phyloP scores from a whole-genome alignment of 495 filamentous ascomycete genomes.

The Penicillium steckii region DNA sequence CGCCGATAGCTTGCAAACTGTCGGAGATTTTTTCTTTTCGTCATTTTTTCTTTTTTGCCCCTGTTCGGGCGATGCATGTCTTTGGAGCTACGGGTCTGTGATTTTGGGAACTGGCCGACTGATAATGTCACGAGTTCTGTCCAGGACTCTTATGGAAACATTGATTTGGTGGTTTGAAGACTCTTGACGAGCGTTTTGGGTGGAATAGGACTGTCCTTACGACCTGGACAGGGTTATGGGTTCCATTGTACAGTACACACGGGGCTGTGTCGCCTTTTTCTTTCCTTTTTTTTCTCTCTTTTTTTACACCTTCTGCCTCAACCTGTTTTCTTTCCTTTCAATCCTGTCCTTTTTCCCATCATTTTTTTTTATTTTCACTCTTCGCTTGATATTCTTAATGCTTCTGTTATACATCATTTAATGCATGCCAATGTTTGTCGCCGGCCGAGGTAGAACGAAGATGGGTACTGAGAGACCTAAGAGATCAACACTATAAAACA shows the following conservation, averaged over 20 bases:
- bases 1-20: background rate
- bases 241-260: constrained; percentile 27
- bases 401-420: constrained; percentile 27
- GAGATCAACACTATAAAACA: background rate
- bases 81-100: constrained; percentile 41
- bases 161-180: constrained; percentile 21
- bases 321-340: constrained; percentile 8
- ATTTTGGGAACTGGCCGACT: constrained; percentile 18
- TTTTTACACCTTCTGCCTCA: constrained; percentile 10
- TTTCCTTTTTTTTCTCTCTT: constrained; percentile 14
- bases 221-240: constrained; percentile 13
- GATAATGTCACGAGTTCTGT: constrained; percentile 12
- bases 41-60: constrained; percentile 12
- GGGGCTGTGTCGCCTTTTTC: constrained; percentile 20
- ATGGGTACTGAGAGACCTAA: background rate
- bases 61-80: constrained; percentile 34
- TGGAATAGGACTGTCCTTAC: constrained; percentile 12
- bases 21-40: constrained; percentile 3
- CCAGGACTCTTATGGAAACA: constrained; percentile 11
- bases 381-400: constrained; percentile 18
- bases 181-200: constrained; percentile 23
- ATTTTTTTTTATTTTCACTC: constrained; percentile 10
- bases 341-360: constrained; percentile 15
- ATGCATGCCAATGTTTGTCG: constrained; percentile 26
- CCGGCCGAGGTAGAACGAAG: background rate